Percentiles rank a stretch among this genome's conserved stretches.
These are phyloP conservation scores for Mycena olivaceomarginata DNA, from an alignment of 768 basidiomycete genomes.

Conservation along the genomic window DNA sequence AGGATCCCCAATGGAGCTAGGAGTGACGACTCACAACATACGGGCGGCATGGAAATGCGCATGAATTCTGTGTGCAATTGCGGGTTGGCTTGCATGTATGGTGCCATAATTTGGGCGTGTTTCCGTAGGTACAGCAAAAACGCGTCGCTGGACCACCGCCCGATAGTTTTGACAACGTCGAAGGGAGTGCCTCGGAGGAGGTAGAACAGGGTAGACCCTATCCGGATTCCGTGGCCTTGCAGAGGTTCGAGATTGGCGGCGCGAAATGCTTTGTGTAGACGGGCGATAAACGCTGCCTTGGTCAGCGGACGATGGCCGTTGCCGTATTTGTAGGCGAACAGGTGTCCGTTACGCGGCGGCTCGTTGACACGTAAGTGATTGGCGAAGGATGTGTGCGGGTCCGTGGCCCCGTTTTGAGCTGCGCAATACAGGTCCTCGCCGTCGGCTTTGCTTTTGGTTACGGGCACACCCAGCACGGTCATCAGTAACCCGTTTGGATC, in stretches of 20 bases:
- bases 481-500: neutral
- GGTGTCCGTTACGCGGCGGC: slow-evolving; percentile 46
- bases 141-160: slow-evolving; percentile 55
- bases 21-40: slow-evolving; percentile 37
- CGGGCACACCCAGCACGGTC: neutral
- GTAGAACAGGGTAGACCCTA: slow-evolving; percentile 53
- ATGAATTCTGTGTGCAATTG: slow-evolving; percentile 25
- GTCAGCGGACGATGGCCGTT: slow-evolving; percentile 49
- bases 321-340: slow-evolving; percentile 53
- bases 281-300: slow-evolving; percentile 46
- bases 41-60: slow-evolving; percentile 34
- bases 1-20: slow-evolving; percentile 30
- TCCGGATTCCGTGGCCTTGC: slow-evolving; percentile 55
- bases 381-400: slow-evolving; percentile 48
- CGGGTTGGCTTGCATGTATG: slow-evolving; percentile 51
- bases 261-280: slow-evolving; percentile 35
- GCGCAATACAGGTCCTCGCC: slow-evolving; percentile 15
- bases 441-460: neutral
- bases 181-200: slow-evolving; percentile 52
- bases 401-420: slow-evolving; percentile 10
- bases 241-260: slow-evolving; percentile 31
- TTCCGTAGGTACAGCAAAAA: slow-evolving; percentile 54
- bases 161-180: slow-evolving; percentile 53
- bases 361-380: slow-evolving; percentile 56
- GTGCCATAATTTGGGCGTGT: slow-evolving; percentile 50